Evolutionary conservation across 176 grass and related monocot species (phyloP), one percentile per base, ranked within the genome.

Genomic region (Bothriochloa decipiens): DNA sequence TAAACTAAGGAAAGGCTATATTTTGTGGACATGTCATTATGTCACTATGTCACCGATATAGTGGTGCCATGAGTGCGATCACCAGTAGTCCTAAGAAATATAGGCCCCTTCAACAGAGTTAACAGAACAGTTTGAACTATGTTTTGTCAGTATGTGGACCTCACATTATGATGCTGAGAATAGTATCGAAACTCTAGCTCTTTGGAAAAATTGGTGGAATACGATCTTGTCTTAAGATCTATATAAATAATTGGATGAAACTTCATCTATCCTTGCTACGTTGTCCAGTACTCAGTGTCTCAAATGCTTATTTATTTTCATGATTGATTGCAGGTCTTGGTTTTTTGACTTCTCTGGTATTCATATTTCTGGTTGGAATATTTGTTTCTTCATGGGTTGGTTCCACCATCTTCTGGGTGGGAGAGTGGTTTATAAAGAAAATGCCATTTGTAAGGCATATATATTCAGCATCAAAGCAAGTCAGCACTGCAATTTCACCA

Each of bases 311-410:
- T 80, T 65, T 71, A 15, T 41, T 42, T 85, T 11, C 23, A 23
- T 41, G 22, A 26, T 49, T 76, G 28, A 67, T 86, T 90, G 50
- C 91, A 99, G 97, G 97, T 80, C 93, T 99, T 88, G 97, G 97
- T 81, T 99, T 99, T 86, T 81, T 99, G 47, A 99, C 97, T 65
- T 99, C 97, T 86, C 79, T 99, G 86, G 79, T 94, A 76, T 99
- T 99, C 79, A 92, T 99, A 77, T 94, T 99, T 89, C 84, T 99
- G 64, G 88, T 94, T 86, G 97, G 97, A 68, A 94, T 99, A 91
- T 99, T 99, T 96, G 97, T 94, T 87, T 99, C 97, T 36, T 99
- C 97, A 70, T 99, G 97, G 97, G 68, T 99, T 35, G 97, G 97
- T 50, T 81, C 97, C 67, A 91, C 97, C 63, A 84, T 99, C 58